Conservation (phyloP, 306 rosid genomes). For the Quercus alba region DNA sequence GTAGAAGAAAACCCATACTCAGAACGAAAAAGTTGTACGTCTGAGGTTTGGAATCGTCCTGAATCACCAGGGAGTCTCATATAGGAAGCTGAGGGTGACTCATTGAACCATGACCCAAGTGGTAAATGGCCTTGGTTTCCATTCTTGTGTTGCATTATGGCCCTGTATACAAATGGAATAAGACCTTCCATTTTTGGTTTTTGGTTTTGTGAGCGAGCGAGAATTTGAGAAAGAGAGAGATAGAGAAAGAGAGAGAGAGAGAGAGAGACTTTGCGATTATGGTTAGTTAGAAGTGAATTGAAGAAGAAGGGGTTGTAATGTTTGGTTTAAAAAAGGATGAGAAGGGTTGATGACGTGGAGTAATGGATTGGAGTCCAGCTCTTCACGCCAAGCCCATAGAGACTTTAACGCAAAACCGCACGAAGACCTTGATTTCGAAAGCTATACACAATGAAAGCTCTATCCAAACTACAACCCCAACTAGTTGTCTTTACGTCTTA, state of each 20-base stretch:
- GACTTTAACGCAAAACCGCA: slow-evolving; percentile 48
- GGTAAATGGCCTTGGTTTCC: slow-evolving; percentile 36
- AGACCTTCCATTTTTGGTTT: slow-evolving; percentile 74
- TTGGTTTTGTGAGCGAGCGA: not conserved
- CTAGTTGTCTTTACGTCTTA: slow-evolving; percentile 27
- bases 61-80: slow-evolving; percentile 60
- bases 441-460: slow-evolving; percentile 39
- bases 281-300: slow-evolving; percentile 29
- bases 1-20: slow-evolving; percentile 21
- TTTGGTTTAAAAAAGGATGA: slow-evolving; percentile 30
- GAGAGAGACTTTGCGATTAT: not conserved
- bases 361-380: slow-evolving; percentile 55
- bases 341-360: slow-evolving; percentile 48
- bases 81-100: slow-evolving; percentile 65
- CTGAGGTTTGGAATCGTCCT: slow-evolving; percentile 35
- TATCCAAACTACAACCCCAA: slow-evolving; percentile 38
- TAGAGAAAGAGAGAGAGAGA: slow-evolving; percentile 6
- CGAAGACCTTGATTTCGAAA: slow-evolving; percentile 37
- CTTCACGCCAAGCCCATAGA: slow-evolving; percentile 53
- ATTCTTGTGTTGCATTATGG: slow-evolving; percentile 68
- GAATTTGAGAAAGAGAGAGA: not conserved
- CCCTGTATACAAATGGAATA: slow-evolving; percentile 80
- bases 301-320: slow-evolving; percentile 6
- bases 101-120: slow-evolving; percentile 55
- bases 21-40: slow-evolving; percentile 25